A percentile compares a stretch with the other conserved stretches of the same genome.
These are phyloP conservation scores for Adenanthera pavonina DNA, from an alignment of 306 rosid genomes.

Conservation along the genomic window DNA sequence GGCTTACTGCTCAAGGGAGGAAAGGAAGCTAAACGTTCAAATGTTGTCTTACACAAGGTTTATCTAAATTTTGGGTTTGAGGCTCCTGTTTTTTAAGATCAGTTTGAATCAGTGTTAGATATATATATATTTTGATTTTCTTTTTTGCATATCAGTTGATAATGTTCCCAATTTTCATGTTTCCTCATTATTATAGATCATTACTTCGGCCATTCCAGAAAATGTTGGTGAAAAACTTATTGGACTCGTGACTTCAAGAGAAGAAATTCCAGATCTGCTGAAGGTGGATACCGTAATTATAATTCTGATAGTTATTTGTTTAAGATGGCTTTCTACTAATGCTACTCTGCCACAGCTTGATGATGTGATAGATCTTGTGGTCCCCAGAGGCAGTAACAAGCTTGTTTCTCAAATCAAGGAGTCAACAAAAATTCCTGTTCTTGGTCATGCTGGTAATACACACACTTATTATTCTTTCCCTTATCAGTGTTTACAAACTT, in stretches of 20 bases:
- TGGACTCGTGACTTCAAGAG: conserved; percentile 87
- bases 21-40: conserved; percentile 85
- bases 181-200: conserved; percentile 59
- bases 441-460: conserved; percentile 85
- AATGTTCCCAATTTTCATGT: conserved; percentile 21
- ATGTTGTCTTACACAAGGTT: conserved; percentile 84
- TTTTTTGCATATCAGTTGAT: conserved; percentile 1
- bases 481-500: conserved; percentile 11
- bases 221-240: conserved; percentile 74
- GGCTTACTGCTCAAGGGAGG: conserved; percentile 96
- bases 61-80: conserved; percentile 26
- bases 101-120: conserved; percentile 12
- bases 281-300: conserved; percentile 56
- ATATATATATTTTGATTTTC: not conserved
- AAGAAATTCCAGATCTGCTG: conserved; percentile 89
- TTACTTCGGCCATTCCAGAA: conserved; percentile 73
- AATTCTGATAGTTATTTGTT: conserved; percentile 21
- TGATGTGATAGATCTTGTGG: conserved; percentile 92
- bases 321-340: conserved; percentile 34
- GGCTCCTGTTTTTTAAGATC: conserved; percentile 24
- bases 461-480: not conserved
- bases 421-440: conserved; percentile 91
- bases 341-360: conserved; percentile 68
- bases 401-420: conserved; percentile 92
- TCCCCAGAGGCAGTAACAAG: conserved; percentile 92